A percentile compares a stretch with the other conserved stretches of the same genome.
Evolutionary conservation across 1,284 basidiomycete species (phyloP).

Genomic region (Xerocomus minutiporus): DNA sequence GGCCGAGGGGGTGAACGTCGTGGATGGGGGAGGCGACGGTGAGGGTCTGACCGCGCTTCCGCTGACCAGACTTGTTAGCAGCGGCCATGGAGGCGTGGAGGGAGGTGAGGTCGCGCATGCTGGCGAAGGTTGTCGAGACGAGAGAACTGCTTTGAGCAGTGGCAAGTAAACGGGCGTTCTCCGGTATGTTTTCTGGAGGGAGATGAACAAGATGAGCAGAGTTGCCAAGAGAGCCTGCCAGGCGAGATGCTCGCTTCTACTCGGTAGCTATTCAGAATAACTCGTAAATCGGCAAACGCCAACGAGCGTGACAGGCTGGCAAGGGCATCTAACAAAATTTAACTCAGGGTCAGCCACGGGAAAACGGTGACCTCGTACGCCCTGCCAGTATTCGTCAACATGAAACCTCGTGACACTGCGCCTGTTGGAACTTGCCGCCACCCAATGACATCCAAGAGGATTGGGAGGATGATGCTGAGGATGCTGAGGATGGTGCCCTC

Average conservation of each 20-base stretch:
- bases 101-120: constrained; percentile 84
- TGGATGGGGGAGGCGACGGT: no score
- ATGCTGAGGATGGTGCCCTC: constrained; percentile 23
- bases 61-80: constrained; percentile 52
- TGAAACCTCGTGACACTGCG: neutral
- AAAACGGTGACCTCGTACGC: constrained; percentile 6
- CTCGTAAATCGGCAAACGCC: no score
- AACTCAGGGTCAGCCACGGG: neutral
- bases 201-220: constrained; percentile 18
- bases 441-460: constrained; percentile 11
- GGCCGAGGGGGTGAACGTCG: no score
- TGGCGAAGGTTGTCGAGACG: constrained; percentile 95
- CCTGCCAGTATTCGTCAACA: neutral
- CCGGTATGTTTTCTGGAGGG: constrained; percentile 88
- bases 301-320: no score
- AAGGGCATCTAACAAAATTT: no score
- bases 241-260: constrained; percentile 74
- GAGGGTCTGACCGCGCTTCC: constrained; percentile 31
- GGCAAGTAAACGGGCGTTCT: constrained; percentile 91
- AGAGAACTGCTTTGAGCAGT: constrained; percentile 95
- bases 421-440: constrained; percentile 3
- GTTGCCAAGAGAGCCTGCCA: constrained; percentile 37
- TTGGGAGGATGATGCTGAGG: constrained; percentile 29
- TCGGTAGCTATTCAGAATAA: no score
- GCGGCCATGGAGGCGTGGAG: constrained; percentile 83